Conservation (phyloP, 169 alveolate species). For the Fabrea salina region DNA sequence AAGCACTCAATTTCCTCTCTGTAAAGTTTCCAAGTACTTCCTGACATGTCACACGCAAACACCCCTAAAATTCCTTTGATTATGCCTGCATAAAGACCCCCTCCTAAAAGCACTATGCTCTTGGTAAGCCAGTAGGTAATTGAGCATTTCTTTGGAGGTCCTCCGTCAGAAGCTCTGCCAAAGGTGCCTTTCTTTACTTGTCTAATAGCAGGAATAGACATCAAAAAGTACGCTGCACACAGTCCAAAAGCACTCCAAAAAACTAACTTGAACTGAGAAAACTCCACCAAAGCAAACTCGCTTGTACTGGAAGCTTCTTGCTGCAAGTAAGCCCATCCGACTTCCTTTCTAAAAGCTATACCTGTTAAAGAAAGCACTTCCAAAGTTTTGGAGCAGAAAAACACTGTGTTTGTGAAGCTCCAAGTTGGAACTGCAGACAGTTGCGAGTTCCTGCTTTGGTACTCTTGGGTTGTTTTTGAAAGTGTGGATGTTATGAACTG, state of each 20-base stretch:
- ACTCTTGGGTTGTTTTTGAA: neutral
- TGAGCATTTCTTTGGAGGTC: neutral
- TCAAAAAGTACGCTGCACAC: neutral
- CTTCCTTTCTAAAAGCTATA: neutral
- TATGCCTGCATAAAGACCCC: neutral
- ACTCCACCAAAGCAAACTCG: neutral
- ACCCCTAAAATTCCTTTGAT: neutral
- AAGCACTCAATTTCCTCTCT: neutral
- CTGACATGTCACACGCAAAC: conserved; percentile 4
- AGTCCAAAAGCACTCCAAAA: conserved; percentile 20
- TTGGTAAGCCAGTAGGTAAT: neutral
- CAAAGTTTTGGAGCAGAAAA: neutral
- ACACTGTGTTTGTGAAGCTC: no score
- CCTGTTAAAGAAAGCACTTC: neutral
- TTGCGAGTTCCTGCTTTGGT: no score
- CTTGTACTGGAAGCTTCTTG: neutral
- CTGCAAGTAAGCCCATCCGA: neutral
- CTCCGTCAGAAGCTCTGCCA: neutral
- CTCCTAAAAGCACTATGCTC: neutral
- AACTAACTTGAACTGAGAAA: neutral
- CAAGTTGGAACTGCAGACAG: no score
- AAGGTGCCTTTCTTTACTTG: neutral
- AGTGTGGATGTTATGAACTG: neutral
- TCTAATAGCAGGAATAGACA: neutral
- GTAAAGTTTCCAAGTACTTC: neutral